These are phyloP conservation scores for Aureobasidium vineae DNA, from an alignment of 2,329 filamentous ascomycete genomes.

Conservation along the genomic window DNA sequence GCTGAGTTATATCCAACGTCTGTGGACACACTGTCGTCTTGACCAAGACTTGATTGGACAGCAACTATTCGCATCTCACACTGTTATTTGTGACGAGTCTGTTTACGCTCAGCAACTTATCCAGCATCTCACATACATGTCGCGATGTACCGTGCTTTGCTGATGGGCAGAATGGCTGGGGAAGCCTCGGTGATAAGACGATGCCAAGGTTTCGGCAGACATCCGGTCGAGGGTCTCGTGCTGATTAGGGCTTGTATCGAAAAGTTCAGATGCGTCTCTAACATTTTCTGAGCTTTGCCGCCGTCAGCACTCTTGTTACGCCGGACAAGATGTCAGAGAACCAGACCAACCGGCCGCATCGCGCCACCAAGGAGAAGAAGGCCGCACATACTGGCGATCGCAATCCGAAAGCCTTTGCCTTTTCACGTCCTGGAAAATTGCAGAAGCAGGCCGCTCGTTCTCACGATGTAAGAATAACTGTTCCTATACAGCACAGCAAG, in stretches of 20 bases:
- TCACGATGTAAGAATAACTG: constrained; percentile 59
- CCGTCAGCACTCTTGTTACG: background rate
- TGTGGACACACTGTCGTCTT: background rate
- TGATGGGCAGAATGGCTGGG: background rate
- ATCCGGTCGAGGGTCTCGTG: constrained; percentile 3
- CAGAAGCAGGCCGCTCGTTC: constrained; percentile 71
- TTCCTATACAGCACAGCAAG: background rate
- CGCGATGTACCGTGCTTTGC: background rate
- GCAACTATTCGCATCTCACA: too few relatives aligned
- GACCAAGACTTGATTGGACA: background rate
- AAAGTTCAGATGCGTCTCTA: constrained; percentile 8
- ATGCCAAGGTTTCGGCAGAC: constrained; percentile 13
- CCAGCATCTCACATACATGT: background rate
- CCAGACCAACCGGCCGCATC: constrained; percentile 81
- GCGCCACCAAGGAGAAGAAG: constrained; percentile 88
- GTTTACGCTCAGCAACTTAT: background rate
- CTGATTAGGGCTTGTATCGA: constrained; percentile 7
- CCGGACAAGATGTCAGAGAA: constrained; percentile 47
- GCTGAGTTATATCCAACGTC: too few relatives aligned
- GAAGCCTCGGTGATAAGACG: constrained; percentile 22
- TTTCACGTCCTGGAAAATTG: constrained; percentile 75
- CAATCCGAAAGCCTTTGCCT: constrained; percentile 90
- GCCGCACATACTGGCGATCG: constrained; percentile 58
- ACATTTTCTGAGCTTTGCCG: constrained; percentile 27
- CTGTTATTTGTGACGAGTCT: constrained; percentile 1